These are phyloP conservation scores for Coniochaeta prunicola DNA, from an alignment of 2,329 filamentous ascomycete genomes.

Conservation along the genomic window DNA sequence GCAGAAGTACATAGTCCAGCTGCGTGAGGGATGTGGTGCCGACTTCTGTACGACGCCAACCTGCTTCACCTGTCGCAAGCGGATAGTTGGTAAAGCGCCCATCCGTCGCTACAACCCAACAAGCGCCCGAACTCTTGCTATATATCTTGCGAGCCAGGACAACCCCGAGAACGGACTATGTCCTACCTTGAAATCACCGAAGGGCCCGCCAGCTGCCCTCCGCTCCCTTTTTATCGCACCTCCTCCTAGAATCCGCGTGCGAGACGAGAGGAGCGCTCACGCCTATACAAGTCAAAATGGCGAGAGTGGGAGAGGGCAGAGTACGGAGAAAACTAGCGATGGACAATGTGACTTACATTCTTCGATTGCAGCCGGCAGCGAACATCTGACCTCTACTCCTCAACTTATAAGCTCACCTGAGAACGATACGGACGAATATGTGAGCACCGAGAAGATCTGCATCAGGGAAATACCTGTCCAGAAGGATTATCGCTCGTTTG, in stretches of 20 bases:
- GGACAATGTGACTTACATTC: background rate
- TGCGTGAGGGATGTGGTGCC: slow-evolving; percentile 73
- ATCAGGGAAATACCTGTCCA: slow-evolving; percentile 38
- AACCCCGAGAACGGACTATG: slow-evolving; percentile 68
- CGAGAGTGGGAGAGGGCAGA: background rate
- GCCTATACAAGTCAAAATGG: slow-evolving; percentile 8
- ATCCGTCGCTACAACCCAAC: slow-evolving; percentile 73
- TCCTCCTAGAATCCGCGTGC: slow-evolving; percentile 19
- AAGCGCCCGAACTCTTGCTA: slow-evolving; percentile 74
- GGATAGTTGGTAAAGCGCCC: slow-evolving; percentile 58
- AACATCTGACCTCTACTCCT: background rate
- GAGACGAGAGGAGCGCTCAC: slow-evolving; percentile 8
- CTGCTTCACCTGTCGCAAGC: slow-evolving; percentile 71
- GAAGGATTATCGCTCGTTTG: slow-evolving; percentile 53
- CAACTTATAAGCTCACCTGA: background rate
- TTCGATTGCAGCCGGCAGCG: background rate
- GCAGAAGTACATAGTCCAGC: slow-evolving; percentile 70
- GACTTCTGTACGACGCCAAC: slow-evolving; percentile 64
- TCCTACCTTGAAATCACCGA: slow-evolving; percentile 35
- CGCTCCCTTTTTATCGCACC: slow-evolving; percentile 39
- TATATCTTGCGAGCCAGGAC: slow-evolving; percentile 73
- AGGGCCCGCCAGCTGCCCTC: slow-evolving; percentile 35
- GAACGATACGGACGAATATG: background rate
- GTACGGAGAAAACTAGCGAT: background rate
- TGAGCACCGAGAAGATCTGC: slow-evolving; percentile 17